These are phyloP conservation scores for Erodium chrysanthum DNA, from an alignment of 441 rosid genomes.

Conservation along the genomic window DNA sequence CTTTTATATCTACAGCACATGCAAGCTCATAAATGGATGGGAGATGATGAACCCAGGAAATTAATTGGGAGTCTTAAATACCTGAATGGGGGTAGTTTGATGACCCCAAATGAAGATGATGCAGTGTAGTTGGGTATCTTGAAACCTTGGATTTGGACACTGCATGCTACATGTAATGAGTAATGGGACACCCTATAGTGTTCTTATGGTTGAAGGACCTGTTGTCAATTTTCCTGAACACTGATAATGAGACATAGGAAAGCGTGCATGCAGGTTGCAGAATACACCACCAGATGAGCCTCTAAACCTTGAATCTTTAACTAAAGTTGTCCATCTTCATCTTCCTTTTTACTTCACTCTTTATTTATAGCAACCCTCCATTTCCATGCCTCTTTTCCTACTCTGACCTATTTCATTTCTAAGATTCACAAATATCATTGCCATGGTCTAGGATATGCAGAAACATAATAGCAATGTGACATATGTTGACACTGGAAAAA, in stretches of 20 bases:
- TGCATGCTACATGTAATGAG: no score
- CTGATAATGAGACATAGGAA: not conserved
- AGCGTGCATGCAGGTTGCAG: not conserved
- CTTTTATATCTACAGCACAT: conserved; percentile 30
- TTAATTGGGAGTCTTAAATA: conserved; percentile 24
- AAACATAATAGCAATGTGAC: no score
- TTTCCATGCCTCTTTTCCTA: not conserved
- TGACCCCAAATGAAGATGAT: conserved; percentile 13
- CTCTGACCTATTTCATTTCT: not conserved
- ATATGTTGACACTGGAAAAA: no score
- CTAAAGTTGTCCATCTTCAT: not conserved
- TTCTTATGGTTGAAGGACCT: not conserved
- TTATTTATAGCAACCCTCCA: not conserved
- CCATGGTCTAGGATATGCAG: no score
- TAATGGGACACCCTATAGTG: not conserved
- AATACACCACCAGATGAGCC: not conserved
- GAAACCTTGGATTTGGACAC: not conserved
- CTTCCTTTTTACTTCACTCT: not conserved
- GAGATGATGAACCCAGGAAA: conserved; percentile 17
- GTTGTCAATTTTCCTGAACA: not conserved
- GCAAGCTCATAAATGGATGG: conserved; percentile 34
- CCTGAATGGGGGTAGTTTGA: conserved; percentile 24
- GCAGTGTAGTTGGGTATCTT: not conserved
- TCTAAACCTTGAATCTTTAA: not conserved
- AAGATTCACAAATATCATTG: not conserved